Evolutionary conservation across 768 basidiomycete genomes (phyloP).

Genomic region (Tylopilus balloui): DNA sequence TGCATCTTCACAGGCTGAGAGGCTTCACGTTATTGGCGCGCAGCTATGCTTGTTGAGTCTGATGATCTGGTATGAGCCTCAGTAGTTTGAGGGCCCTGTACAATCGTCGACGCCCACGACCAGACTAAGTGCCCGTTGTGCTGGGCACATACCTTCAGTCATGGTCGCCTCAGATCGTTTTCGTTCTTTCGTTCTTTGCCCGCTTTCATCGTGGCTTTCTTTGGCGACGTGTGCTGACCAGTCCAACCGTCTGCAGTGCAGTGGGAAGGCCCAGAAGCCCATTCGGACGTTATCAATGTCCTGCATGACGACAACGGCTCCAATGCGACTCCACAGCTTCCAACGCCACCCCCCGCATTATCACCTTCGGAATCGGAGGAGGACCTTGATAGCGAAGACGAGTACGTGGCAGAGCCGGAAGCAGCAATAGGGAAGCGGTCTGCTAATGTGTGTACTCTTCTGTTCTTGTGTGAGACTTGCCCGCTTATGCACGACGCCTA

Average conservation of each 20-base stretch:
- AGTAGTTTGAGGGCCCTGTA: conserved; percentile 30
- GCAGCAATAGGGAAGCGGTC: conserved; percentile 32
- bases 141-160: conserved; percentile 1
- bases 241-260: conserved; percentile 45
- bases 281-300: conserved; percentile 41
- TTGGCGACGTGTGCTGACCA: conserved; percentile 27
- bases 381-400: conserved; percentile 60
- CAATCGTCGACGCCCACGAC: conserved; percentile 22
- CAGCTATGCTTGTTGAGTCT: conserved; percentile 35
- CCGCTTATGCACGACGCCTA: conserved; percentile 13
- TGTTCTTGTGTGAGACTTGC: conserved; percentile 6
- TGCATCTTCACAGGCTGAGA: conserved; percentile 32
- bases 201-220: conserved; percentile 14
- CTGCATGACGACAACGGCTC: conserved; percentile 19
- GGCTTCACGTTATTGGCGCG: conserved; percentile 34
- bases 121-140: conserved; percentile 14
- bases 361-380: conserved; percentile 45
- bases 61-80: conserved; percentile 33
- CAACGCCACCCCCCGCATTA: conserved; percentile 31
- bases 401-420: conserved; percentile 54
- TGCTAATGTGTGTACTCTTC: conserved; percentile 41
- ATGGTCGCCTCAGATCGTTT: background rate
- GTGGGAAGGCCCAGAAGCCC: conserved; percentile 65
- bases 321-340: conserved; percentile 11
- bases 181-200: conserved; percentile 11